These are phyloP conservation scores for Penicillium paxilli DNA, from an alignment of 495 filamentous ascomycete species.

Conservation along the genomic window DNA sequence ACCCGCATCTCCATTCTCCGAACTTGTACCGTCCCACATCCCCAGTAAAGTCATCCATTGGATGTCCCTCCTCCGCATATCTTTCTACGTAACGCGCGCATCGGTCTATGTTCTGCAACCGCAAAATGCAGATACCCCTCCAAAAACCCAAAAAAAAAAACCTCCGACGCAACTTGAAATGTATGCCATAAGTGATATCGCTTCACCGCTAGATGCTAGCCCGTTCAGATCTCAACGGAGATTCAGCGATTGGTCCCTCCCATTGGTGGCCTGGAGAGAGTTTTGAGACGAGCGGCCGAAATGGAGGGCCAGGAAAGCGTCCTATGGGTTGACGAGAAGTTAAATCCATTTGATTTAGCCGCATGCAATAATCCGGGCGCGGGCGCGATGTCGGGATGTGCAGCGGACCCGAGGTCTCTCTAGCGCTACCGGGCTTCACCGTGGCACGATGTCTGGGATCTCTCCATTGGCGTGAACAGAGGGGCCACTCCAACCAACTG, in stretches of 20 bases:
- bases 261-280: conserved; percentile 12
- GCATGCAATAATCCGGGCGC: conserved; percentile 7
- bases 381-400: conserved; percentile 3
- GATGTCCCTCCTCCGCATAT: background rate
- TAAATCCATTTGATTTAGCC: conserved; percentile 5
- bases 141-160: no score
- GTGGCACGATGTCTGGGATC: background rate
- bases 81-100: background rate
- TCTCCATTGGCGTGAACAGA: background rate
- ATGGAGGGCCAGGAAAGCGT: conserved; percentile 24
- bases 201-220: conserved; percentile 32
- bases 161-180: conserved; percentile 1
- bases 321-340: conserved; percentile 18
- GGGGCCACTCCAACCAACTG: background rate
- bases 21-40: background rate
- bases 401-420: conserved; percentile 3
- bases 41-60: background rate
- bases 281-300: conserved; percentile 6
- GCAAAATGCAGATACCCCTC: background rate
- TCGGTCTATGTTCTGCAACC: background rate
- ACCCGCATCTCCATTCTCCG: background rate
- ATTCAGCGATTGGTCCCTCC: background rate
- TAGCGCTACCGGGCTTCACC: conserved; percentile 3
- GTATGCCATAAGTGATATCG: conserved; percentile 10
- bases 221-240: conserved; percentile 11